Evolutionary conservation across 352 stramenopile genomes (phyloP).

Genomic region (Blastocystis hominis): DNA sequence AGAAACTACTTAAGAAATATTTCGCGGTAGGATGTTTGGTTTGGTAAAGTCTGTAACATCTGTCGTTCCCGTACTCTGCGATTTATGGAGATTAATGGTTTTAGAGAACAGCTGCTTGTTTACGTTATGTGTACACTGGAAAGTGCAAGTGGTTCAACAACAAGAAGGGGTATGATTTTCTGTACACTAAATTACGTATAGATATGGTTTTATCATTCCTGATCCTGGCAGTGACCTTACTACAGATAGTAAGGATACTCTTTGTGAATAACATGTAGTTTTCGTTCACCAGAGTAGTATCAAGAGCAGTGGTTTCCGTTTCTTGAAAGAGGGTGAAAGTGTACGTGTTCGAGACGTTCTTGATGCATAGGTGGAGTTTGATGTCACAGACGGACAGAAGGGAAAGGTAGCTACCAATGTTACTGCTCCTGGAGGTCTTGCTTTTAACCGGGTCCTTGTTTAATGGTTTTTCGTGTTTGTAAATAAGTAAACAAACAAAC

Average conservation of each 20-base stretch:
- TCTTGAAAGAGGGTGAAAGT: slow-evolving; percentile 42
- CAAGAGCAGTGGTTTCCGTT: slow-evolving; percentile 27
- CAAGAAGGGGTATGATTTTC: slow-evolving; percentile 33
- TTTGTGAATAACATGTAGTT: not conserved
- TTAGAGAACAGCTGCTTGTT: not conserved
- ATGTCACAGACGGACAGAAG: slow-evolving; percentile 30
- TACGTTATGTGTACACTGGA: slow-evolving; percentile 38
- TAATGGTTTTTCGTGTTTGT: not conserved
- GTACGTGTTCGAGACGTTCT: not conserved
- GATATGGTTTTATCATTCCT: slow-evolving; percentile 54
- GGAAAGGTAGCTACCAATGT: slow-evolving; percentile 18
- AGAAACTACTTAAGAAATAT: too few species aligned
- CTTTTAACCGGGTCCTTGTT: slow-evolving; percentile 37
- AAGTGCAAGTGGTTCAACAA: slow-evolving; percentile 56
- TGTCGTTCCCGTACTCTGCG: not conserved
- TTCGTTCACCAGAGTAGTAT: slow-evolving; percentile 47
- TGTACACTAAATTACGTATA: not conserved
- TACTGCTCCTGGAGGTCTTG: slow-evolving; percentile 43
- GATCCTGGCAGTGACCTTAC: not conserved
- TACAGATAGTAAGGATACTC: not conserved
- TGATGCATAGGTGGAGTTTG: slow-evolving; percentile 36
- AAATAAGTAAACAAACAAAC: not conserved
- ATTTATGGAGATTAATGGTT: not conserved
- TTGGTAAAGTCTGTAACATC: not conserved
- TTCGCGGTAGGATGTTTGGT: not conserved